A percentile compares a stretch with the other conserved stretches of the same genome.
These are phyloP conservation scores for Naematelia aurantialba DNA, from an alignment of 768 basidiomycete genomes.

Conservation along the genomic window DNA sequence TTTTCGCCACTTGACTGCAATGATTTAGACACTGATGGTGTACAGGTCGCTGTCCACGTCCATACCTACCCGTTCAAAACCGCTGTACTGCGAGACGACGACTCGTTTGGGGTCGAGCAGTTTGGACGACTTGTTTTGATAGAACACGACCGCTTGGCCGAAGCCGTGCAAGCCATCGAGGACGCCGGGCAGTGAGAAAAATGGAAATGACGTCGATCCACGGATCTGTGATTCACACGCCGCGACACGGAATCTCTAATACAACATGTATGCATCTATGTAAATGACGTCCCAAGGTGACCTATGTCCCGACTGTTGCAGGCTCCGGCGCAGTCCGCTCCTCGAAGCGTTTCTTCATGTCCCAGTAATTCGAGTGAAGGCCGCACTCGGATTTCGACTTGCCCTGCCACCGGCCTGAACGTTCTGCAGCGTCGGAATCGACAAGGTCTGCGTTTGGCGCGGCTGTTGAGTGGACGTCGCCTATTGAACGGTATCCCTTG, in stretches of 20 bases:
- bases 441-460: constrained; percentile 42
- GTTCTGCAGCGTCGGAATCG: constrained; percentile 66
- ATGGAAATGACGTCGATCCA: background rate
- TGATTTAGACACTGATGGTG: background rate
- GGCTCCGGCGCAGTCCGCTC: background rate
- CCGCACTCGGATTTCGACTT: constrained; percentile 90
- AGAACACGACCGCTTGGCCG: constrained; percentile 15
- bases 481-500: constrained; percentile 90
- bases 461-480: constrained; percentile 95
- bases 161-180: constrained; percentile 30
- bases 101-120: constrained; percentile 69
- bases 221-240: background rate
- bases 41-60: constrained; percentile 57
- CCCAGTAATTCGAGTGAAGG: constrained; percentile 84
- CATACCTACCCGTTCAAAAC: constrained; percentile 61
- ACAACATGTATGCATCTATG: constrained; percentile 3
- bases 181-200: constrained; percentile 24
- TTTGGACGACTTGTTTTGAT: constrained; percentile 64
- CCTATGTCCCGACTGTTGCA: background rate
- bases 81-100: constrained; percentile 58
- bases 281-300: background rate
- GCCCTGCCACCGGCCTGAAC: constrained; percentile 88
- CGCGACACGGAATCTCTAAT: background rate
- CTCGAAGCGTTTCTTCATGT: constrained; percentile 52
- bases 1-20: background rate